These are phyloP conservation scores for Diutina mesorugosa DNA, from an alignment of 1,139 yeast genomes.

Conservation along the genomic window DNA sequence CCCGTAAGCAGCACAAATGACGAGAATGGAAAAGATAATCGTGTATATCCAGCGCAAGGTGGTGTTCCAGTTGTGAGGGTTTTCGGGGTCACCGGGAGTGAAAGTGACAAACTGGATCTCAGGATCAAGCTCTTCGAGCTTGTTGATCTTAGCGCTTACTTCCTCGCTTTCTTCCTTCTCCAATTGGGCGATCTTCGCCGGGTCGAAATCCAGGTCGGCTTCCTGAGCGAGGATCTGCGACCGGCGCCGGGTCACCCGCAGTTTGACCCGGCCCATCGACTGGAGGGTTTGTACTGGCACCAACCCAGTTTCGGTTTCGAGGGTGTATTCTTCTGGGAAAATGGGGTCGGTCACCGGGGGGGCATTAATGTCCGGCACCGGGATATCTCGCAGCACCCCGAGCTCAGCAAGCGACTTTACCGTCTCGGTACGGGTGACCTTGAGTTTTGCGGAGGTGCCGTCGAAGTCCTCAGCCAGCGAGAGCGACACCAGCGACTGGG, in stretches of 20 bases:
- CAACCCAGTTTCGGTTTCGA: slow-evolving; percentile 79
- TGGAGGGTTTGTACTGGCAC: slow-evolving; percentile 69
- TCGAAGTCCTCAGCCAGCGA: neutral
- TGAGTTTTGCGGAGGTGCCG: neutral
- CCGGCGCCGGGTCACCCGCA: slow-evolving; percentile 9
- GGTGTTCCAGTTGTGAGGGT: slow-evolving; percentile 74
- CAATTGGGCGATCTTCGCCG: neutral
- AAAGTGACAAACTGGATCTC: slow-evolving; percentile 78
- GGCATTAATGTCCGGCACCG: slow-evolving; percentile 43
- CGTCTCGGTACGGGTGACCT: slow-evolving; percentile 42
- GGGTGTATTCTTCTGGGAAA: slow-evolving; percentile 83
- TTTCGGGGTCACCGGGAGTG: slow-evolving; percentile 62
- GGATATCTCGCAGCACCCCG: slow-evolving; percentile 43
- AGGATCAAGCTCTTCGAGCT: slow-evolving; percentile 30
- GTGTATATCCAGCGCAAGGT: slow-evolving; percentile 56
- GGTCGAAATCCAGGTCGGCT: slow-evolving; percentile 5
- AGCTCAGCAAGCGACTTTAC: slow-evolving; percentile 48
- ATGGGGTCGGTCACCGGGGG: slow-evolving; percentile 56
- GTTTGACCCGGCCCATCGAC: slow-evolving; percentile 44
- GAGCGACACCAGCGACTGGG: neutral
- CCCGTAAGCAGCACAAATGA: slow-evolving; percentile 82
- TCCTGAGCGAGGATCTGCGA: neutral
- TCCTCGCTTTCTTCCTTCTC: neutral
- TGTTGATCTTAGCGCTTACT: slow-evolving; percentile 3
- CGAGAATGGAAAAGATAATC: slow-evolving; percentile 48